Evolutionary conservation across 495 filamentous ascomycete genomes (phyloP), one percentile per base, ranked within the genome.

Genomic region (Penicillium bovifimosum): DNA sequence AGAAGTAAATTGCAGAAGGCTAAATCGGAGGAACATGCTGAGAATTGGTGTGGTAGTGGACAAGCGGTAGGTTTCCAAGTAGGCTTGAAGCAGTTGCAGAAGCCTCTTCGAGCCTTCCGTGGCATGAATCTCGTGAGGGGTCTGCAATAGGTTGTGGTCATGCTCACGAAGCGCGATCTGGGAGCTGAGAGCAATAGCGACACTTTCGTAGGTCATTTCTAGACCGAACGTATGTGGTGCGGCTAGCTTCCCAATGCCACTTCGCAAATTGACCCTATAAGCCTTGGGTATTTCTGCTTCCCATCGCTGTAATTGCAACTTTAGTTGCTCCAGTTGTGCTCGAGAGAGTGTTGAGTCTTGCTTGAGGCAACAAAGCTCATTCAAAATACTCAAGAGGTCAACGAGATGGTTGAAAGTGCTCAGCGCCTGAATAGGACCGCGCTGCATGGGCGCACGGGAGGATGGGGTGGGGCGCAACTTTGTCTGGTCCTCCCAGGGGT

Each of bases 351-450:
- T 61, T 13, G 59, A 46, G 10, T 61, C 53, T 46, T 70, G 62
- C 44, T 59, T 60, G 44, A 62, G 49, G 47, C 50, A 69, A 32
- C 69, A 73, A 17, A 71, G 51, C 5, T 73, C 71, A 41, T 74
- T 75, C 31, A 79, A 31, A 6, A 80, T 73, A 13, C 67, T 67
- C 27, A 74, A 59, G 10, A 85, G 57, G 6, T 73, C 66, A 0
- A 76, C 53, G 1, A 82, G 64, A 20, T 64, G 73, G 53, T 86
- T 86, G 63, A 86, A 84, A 0, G 78, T 83, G 60, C 79, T 85
- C 31, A 83, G 55, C 16, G 76, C 75, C 46, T 78, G 76, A 2
- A 79, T 73, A 4, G 84, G 80, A 18, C 72, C 77, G 10, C 79
- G 71, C 14, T 71, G 69, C 55, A 74, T 71, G 5, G 69, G 66